A percentile compares a stretch with the other conserved stretches of the same genome.
phyloP scores from a whole-genome alignment of 2,329 filamentous ascomycete species.

The Exophiala phaeomuriformis region DNA sequence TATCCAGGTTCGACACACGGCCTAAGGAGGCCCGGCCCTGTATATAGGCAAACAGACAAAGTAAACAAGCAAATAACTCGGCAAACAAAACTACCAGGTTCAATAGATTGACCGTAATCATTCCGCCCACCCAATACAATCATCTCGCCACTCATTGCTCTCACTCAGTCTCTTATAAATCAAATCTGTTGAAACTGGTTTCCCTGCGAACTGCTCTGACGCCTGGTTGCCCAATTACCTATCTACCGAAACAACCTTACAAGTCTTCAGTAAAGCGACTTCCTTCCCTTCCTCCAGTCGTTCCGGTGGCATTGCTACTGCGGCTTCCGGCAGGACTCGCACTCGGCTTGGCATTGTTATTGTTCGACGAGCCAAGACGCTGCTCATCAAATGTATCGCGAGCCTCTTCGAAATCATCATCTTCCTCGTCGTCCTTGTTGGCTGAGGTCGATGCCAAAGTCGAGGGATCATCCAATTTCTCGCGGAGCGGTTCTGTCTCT shows the following conservation, averaged over 20 bases:
- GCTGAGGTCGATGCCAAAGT: slow-evolving; percentile 13
- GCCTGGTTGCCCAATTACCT: too few relatives aligned
- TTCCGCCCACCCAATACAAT: too few relatives aligned
- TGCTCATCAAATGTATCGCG: slow-evolving; percentile 26
- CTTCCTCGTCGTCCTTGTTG: slow-evolving; percentile 5
- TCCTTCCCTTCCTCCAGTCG: slow-evolving; percentile 10
- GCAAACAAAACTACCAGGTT: too few relatives aligned
- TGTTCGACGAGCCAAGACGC: slow-evolving; percentile 7
- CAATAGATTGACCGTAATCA: too few relatives aligned
- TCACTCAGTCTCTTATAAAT: too few relatives aligned
- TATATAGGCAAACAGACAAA: too few relatives aligned
- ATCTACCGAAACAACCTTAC: background rate
- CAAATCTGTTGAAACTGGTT: too few relatives aligned
- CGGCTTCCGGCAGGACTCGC: slow-evolving; percentile 5
- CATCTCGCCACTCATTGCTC: too few relatives aligned
- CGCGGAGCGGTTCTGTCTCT: slow-evolving; percentile 11
- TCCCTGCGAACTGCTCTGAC: too few relatives aligned
- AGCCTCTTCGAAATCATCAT: slow-evolving; percentile 27
- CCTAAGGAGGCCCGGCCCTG: too few relatives aligned
- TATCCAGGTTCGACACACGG: too few relatives aligned
- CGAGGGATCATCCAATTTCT: slow-evolving; percentile 17
- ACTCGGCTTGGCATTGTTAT: background rate
- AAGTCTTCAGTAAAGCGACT: slow-evolving; percentile 26
- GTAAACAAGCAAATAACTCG: too few relatives aligned
- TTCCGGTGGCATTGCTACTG: slow-evolving; percentile 7